A percentile compares a stretch with the other conserved stretches of the same genome.
These are phyloP conservation scores for Rosa chinensis DNA, from an alignment of 306 rosid genomes.

Conservation along the genomic window DNA sequence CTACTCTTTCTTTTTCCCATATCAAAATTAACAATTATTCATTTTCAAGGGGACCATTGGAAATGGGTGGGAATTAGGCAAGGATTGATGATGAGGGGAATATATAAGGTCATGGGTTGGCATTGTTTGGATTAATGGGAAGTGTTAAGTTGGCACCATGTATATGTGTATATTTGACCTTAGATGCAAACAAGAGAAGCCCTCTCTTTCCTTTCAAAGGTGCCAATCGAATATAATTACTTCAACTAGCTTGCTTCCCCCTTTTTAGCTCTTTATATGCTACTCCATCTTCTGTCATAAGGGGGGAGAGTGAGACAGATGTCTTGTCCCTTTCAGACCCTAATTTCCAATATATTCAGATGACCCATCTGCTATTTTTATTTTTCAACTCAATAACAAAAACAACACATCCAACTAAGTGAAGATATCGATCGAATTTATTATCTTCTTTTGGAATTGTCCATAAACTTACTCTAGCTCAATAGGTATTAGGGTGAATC, in stretches of 20 bases:
- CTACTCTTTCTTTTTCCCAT: slow-evolving; percentile 13
- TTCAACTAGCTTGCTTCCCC: slow-evolving; percentile 22
- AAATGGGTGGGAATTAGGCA: slow-evolving; percentile 24
- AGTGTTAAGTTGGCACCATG: slow-evolving; percentile 42
- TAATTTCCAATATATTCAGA: slow-evolving; percentile 7
- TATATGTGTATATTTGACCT: slow-evolving; percentile 23
- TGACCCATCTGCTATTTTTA: slow-evolving; percentile 4
- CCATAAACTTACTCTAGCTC: not conserved
- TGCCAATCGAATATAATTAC: slow-evolving; percentile 45
- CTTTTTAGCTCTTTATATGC: slow-evolving; percentile 25
- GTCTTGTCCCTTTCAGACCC: slow-evolving; percentile 29
- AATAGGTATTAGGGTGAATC: not conserved
- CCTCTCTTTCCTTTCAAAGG: slow-evolving; percentile 44
- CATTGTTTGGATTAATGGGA: slow-evolving; percentile 33
- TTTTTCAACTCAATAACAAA: slow-evolving; percentile 9
- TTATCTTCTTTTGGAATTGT: not conserved
- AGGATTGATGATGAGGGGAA: slow-evolving; percentile 40
- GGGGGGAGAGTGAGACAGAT: slow-evolving; percentile 16
- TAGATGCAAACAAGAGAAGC: slow-evolving; percentile 50
- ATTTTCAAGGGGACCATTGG: slow-evolving; percentile 49
- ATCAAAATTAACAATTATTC: slow-evolving; percentile 16
- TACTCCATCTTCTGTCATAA: slow-evolving; percentile 17
- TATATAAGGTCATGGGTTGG: slow-evolving; percentile 43
- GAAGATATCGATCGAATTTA: not conserved
- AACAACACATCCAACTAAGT: not conserved